A percentile compares a stretch with the other conserved stretches of the same genome.
phyloP scores from a whole-genome alignment of 305 asterid genomes.

The Fraxinus velutina region DNA sequence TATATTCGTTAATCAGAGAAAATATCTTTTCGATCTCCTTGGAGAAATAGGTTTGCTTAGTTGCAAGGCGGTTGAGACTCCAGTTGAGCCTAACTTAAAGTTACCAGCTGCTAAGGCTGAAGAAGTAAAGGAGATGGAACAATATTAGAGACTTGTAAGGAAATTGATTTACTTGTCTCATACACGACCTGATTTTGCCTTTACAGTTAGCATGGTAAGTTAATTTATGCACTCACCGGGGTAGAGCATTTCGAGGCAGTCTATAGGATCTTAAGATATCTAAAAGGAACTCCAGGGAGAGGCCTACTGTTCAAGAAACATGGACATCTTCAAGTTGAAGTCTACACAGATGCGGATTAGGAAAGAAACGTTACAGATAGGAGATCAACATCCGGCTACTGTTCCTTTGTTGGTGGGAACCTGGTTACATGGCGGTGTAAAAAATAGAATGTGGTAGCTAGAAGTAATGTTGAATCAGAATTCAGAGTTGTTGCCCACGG shows the following conservation, averaged over 20 bases:
- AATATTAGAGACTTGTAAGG: not conserved
- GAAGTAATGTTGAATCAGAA: not conserved
- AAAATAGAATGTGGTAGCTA: not conserved
- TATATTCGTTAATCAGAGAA: not conserved
- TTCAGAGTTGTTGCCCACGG: not conserved
- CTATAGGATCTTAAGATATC: not conserved
- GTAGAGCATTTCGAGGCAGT: not conserved
- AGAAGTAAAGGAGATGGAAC: not conserved
- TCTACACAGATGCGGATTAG: not conserved
- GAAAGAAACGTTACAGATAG: not conserved
- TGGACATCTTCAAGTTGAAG: not conserved
- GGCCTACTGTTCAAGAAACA: not conserved
- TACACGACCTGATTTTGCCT: not conserved
- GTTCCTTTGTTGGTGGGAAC: not conserved
- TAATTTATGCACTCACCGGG: constrained; percentile 4
- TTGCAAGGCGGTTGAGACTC: not conserved
- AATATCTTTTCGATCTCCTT: not conserved
- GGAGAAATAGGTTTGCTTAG: not conserved
- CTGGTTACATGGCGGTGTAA: not conserved
- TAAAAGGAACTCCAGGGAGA: not conserved
- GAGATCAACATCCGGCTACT: not conserved
- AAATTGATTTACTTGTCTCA: not conserved
- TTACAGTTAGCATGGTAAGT: not conserved
- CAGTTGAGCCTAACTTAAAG: not conserved
- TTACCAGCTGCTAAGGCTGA: not conserved